These are phyloP conservation scores for Lunasporangiospora selenospora DNA, from an alignment of 192 early-diverging fungal genomes.

Conservation along the genomic window DNA sequence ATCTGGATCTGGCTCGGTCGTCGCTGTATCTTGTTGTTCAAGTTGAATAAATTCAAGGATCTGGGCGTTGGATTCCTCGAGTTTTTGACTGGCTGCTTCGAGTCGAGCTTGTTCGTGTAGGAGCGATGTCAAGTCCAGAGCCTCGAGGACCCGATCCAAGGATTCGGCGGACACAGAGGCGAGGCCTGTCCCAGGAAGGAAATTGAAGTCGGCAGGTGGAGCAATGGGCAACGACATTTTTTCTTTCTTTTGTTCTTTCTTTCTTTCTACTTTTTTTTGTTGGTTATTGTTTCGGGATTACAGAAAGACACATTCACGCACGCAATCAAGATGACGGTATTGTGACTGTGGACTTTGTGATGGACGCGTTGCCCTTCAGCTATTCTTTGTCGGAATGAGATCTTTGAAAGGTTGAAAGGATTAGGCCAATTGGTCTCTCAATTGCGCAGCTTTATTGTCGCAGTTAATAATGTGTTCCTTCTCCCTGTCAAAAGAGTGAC, in stretches of 20 bases:
- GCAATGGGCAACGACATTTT: conserved; percentile 9
- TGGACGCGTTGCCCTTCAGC: no score
- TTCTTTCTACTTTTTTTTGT: no score
- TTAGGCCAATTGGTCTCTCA: no score
- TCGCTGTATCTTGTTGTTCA: conserved; percentile 13
- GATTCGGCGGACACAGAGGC: conserved; percentile 13
- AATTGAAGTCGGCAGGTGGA: conserved; percentile 32
- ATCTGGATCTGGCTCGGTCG: conserved; percentile 30
- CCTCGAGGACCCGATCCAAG: conserved; percentile 21
- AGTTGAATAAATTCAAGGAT: conserved; percentile 35
- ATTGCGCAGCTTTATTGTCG: no score
- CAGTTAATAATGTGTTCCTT: no score
- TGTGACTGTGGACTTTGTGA: no score
- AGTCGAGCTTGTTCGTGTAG: conserved; percentile 32
- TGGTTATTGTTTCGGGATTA: no score
- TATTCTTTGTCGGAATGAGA: no score
- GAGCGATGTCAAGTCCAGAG: conserved; percentile 31
- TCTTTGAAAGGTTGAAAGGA: no score
- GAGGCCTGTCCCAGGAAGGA: conserved; percentile 20
- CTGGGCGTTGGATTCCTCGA: conserved; percentile 32
- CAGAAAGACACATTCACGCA: no score
- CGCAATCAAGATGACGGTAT: no score
- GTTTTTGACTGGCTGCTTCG: conserved; percentile 25
- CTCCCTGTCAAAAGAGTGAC: no score
- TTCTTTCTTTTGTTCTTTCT: neutral